Conservation (phyloP, 768 basidiomycete genomes). For the Calvatia gigantea region DNA sequence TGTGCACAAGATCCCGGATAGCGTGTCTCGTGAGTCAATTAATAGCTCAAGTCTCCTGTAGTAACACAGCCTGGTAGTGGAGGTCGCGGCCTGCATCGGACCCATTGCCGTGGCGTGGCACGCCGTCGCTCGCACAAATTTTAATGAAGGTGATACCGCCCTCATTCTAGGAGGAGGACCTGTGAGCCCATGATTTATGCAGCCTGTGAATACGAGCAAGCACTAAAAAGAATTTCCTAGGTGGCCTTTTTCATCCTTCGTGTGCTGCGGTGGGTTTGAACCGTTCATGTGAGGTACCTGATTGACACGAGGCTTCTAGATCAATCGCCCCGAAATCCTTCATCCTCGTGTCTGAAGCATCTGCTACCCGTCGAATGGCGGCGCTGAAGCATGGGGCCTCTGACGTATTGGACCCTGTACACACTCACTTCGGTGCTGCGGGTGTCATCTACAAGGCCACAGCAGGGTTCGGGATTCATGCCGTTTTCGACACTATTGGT, state of each 20-base stretch:
- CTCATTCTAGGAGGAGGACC: conserved; percentile 45
- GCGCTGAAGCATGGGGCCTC: conserved; percentile 37
- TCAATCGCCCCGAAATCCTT: conserved; percentile 23
- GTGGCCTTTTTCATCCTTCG: conserved; percentile 36
- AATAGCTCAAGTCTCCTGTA: not conserved
- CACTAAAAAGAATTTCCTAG: conserved; percentile 13
- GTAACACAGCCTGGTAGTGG: conserved; percentile 27
- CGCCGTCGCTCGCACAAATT: conserved; percentile 37
- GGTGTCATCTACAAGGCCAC: conserved; percentile 26
- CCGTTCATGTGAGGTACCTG: not conserved
- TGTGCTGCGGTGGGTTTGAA: conserved; percentile 29
- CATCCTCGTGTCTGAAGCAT: conserved; percentile 40
- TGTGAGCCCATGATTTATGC: conserved; percentile 21
- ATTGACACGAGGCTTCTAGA: conserved; percentile 13
- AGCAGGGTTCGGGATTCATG: conserved; percentile 34
- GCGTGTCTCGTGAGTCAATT: conserved; percentile 30
- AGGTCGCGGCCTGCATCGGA: conserved; percentile 43
- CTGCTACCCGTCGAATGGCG: conserved; percentile 30
- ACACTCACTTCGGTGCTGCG: conserved; percentile 20
- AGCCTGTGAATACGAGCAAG: not conserved
- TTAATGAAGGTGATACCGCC: conserved; percentile 33
- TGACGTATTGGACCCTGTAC: conserved; percentile 31
- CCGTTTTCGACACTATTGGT: conserved; percentile 46
- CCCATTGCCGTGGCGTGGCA: conserved; percentile 45
- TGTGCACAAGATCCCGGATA: conserved; percentile 35